Conservation (phyloP, 768 basidiomycete genomes). For the Lactifluus pinguis region DNA sequence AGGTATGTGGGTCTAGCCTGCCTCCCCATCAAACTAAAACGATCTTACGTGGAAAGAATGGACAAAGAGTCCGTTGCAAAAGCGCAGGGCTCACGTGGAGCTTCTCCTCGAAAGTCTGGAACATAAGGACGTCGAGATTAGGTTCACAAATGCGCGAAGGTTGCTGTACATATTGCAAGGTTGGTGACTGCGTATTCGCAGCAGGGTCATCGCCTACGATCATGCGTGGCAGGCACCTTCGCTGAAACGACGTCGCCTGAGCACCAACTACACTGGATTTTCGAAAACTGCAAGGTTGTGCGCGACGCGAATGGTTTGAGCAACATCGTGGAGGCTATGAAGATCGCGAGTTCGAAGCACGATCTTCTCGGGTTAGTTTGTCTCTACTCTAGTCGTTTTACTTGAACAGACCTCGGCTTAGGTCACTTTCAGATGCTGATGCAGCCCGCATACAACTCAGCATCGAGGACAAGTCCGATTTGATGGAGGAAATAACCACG, state of each 20-base stretch:
- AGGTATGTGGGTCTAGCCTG: constrained; percentile 38
- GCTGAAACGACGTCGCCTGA: constrained; percentile 87
- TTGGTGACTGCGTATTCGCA: constrained; percentile 23
- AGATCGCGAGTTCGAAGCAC: constrained; percentile 82
- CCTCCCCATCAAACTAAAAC: constrained; percentile 11
- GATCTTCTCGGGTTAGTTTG: constrained; percentile 60
- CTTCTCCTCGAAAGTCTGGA: constrained; percentile 80
- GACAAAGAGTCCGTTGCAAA: constrained; percentile 54
- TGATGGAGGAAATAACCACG: constrained; percentile 83
- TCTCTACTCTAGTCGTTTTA: neutral
- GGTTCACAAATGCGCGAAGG: constrained; percentile 79
- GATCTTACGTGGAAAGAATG: constrained; percentile 48
- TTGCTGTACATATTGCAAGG: constrained; percentile 93
- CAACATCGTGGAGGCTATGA: constrained; percentile 78
- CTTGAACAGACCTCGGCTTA: constrained; percentile 25
- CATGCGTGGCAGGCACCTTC: constrained; percentile 58
- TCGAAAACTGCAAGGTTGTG: constrained; percentile 86
- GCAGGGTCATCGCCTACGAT: constrained; percentile 4
- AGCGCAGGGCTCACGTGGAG: constrained; percentile 68
- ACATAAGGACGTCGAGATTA: constrained; percentile 72
- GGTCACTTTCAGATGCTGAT: constrained; percentile 68
- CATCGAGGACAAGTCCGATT: constrained; percentile 59
- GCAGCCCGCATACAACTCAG: constrained; percentile 64
- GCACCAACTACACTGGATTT: constrained; percentile 92
- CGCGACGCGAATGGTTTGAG: constrained; percentile 76